A percentile compares a stretch with the other conserved stretches of the same genome.
Conservation (phyloP, 1,139 yeast species). For the Pichiaceae sp. region DNA sequence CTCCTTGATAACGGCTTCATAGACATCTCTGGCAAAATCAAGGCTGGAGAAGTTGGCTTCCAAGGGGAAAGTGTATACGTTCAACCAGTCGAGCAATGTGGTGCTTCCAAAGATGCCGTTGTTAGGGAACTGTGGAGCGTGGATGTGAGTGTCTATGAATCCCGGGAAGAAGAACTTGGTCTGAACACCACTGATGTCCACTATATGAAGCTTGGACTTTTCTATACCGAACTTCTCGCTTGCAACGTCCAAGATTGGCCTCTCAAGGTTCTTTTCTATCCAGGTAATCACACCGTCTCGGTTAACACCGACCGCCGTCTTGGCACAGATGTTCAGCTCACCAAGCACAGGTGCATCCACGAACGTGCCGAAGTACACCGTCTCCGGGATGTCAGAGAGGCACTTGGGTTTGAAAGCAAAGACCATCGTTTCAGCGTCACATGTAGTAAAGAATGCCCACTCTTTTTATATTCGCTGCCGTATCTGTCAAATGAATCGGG, state of each 20-base stretch:
- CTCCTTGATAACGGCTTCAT: conserved; percentile 53
- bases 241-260: conserved; percentile 4
- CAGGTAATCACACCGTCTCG: conserved; percentile 37
- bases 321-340: conserved; percentile 35
- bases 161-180: conserved; percentile 74
- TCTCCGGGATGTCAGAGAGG: conserved; percentile 8
- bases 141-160: conserved; percentile 90
- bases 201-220: conserved; percentile 12
- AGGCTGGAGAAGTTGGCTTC: conserved; percentile 54
- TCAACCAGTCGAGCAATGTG: conserved; percentile 83
- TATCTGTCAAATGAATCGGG: too few relatives aligned
- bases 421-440: too few relatives aligned
- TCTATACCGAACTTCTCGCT: not conserved
- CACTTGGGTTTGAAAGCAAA: too few relatives aligned
- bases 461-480: too few relatives aligned
- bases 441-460: too few relatives aligned
- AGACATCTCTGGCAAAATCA: conserved; percentile 49
- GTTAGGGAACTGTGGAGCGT: conserved; percentile 96
- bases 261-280: conserved; percentile 23
- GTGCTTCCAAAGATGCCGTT: conserved; percentile 81
- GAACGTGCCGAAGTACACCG: conserved; percentile 44
- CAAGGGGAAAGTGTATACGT: conserved; percentile 78
- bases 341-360: conserved; percentile 47
- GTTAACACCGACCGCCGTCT: conserved; percentile 50
- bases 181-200: conserved; percentile 23